Evolutionary conservation across 2,329 filamentous ascomycete species (phyloP), one percentile per base, ranked within the genome.

Genomic region (Ophiostoma angusticollis): DNA sequence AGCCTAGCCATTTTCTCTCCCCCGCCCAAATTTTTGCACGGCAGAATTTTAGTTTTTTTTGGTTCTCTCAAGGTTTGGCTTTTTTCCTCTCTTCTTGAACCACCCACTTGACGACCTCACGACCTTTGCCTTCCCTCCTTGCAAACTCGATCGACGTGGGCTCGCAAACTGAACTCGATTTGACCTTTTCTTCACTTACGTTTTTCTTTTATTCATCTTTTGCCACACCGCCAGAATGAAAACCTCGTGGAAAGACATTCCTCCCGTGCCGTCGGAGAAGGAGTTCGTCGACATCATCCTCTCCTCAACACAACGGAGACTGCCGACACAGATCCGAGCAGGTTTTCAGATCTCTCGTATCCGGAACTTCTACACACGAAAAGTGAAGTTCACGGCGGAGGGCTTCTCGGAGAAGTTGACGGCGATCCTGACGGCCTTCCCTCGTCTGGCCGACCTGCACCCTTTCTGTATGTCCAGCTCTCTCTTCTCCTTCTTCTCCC

Each of bases 261-360:
- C 82, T 47, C 84, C 85, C 49, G 84, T 93, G 49, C 89, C 89
- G 42, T 93, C 84, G 54, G 80, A 80, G 60, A 81, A 93, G 68
- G 91, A 98, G 64, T 96, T 98, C 57, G 72, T 98, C 53, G 91
- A 98, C 63, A 95, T 98, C 59, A 87, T 96, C 49, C 74, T 98
- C 54, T 93, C 84, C 56, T 73, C 91, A 51, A 95, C 86, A 5
- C 89, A 96, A 70, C 74, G 89, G 56, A 80, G 89, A 46, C 70
- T 98, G 47, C 91, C 91, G 12, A 98, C 58, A 0, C 35, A 95
- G 68, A 96, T 98, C 58, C 78, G 91, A 54, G 77, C 87, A 29
- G 91, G 91, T 43, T 98, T 98, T 71, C 82, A 94, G 63, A 95
- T 96, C 58, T 84, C 78, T 58, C 78, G 89, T 72, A 95, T 96